Evolutionary conservation across 2,329 filamentous ascomycete species (phyloP).

Genomic region (Domatiomyces globalis): DNA sequence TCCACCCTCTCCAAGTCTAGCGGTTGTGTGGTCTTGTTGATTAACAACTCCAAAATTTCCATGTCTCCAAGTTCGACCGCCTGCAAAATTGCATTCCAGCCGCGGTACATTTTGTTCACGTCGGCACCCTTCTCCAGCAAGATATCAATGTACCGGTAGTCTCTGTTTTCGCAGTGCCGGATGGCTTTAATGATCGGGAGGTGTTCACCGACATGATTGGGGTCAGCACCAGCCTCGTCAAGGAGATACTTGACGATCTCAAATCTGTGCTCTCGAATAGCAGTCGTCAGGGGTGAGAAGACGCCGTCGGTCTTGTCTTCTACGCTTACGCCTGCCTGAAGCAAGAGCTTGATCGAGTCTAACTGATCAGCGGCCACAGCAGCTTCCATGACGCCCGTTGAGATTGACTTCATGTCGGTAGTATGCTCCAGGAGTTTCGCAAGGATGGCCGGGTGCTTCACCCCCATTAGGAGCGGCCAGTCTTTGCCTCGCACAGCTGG

Average conservation of each 20-base stretch:
- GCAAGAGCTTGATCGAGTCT: constrained; percentile 51
- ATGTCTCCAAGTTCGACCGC: constrained; percentile 50
- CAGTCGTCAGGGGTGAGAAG: constrained; percentile 55
- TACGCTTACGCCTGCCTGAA: constrained; percentile 50
- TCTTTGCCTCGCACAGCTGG: constrained; percentile 51
- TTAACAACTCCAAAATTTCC: constrained; percentile 38
- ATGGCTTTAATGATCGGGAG: constrained; percentile 57
- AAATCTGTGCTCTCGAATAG: constrained; percentile 48
- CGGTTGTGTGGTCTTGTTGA: constrained; percentile 27
- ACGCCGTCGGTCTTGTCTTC: constrained; percentile 61
- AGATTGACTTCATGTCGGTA: constrained; percentile 41
- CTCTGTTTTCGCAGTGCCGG: constrained; percentile 41
- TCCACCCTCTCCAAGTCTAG: constrained; percentile 23
- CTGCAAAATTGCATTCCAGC: constrained; percentile 53
- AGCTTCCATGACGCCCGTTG: constrained; percentile 54
- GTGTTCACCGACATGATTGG: constrained; percentile 56
- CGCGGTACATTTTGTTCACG: constrained; percentile 53
- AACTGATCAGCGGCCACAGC: constrained; percentile 53
- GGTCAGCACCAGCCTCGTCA: constrained; percentile 47
- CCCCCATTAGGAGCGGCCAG: constrained; percentile 58
- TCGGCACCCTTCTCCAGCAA: constrained; percentile 51
- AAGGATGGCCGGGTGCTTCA: constrained; percentile 46
- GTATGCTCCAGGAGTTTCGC: constrained; percentile 44
- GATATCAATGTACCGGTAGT: constrained; percentile 48
- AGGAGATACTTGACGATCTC: constrained; percentile 50